Evolutionary conservation across 768 basidiomycete genomes (phyloP).

Genomic region (Amanita polypyramis): DNA sequence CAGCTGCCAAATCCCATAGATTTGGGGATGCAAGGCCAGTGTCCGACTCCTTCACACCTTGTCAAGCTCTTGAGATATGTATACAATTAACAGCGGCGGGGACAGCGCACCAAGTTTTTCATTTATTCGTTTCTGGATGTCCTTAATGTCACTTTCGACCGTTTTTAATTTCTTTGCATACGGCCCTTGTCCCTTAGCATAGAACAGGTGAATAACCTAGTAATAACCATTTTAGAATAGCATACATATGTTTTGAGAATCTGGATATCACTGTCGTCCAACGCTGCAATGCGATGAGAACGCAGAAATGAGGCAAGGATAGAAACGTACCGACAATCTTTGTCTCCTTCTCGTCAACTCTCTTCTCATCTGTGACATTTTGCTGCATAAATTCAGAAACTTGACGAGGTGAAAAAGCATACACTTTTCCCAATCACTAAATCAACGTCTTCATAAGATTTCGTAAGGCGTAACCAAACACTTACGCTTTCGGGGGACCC

Average conservation of each 20-base stretch:
- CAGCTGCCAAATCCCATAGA: constrained; percentile 93
- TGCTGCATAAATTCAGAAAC: constrained; percentile 1
- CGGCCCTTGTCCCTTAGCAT: constrained; percentile 87
- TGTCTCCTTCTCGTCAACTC: constrained; percentile 81
- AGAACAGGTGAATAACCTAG: background rate
- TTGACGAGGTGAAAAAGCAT: constrained; percentile 14
- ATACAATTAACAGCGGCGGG: background rate
- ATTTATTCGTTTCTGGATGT: constrained; percentile 94
- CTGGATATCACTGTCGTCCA: constrained; percentile 98
- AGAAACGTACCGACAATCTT: constrained; percentile 71
- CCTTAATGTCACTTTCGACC: constrained; percentile 87
- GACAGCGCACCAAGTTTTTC: constrained; percentile 78
- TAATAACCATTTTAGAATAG: background rate
- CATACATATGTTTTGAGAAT: constrained; percentile 96
- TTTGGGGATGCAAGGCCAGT: constrained; percentile 96
- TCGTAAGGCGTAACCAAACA: constrained; percentile 10
- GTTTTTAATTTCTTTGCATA: constrained; percentile 85
- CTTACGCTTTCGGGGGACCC: constrained; percentile 88
- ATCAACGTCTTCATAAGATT: constrained; percentile 8
- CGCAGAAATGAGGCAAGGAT: constrained; percentile 3
- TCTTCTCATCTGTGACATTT: constrained; percentile 62
- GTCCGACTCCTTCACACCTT: constrained; percentile 95
- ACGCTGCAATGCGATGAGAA: constrained; percentile 35
- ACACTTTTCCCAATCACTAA: constrained; percentile 99
- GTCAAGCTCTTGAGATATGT: constrained; percentile 5